A percentile compares a stretch with the other conserved stretches of the same genome.
Evolutionary conservation across 2,329 filamentous ascomycete genomes (phyloP).

Genomic region (Colletotrichum caudatum): DNA sequence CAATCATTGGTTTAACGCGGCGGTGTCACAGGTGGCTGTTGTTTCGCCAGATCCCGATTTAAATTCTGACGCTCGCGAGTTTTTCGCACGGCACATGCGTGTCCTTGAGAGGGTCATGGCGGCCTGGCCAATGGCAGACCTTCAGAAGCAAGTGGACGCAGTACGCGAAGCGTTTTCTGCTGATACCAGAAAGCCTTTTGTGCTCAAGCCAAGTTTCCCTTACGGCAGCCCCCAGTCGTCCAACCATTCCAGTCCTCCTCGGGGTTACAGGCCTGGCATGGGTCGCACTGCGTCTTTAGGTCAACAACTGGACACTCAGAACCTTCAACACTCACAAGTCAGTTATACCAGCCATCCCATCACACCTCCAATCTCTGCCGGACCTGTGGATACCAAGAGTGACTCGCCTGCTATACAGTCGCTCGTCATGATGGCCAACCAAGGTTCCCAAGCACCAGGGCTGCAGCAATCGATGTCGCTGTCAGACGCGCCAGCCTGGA

Average conservation of each 20-base stretch:
- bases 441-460: constrained; percentile 66
- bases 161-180: constrained; percentile 92
- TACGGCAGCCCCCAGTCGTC: constrained; percentile 82
- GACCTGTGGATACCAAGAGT: constrained; percentile 79
- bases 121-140: constrained; percentile 88
- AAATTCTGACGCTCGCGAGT: constrained; percentile 85
- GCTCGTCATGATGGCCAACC: constrained; percentile 75
- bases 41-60: constrained; percentile 93
- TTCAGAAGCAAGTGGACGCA: constrained; percentile 89
- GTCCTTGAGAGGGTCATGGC: constrained; percentile 87
- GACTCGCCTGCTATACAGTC: constrained; percentile 80
- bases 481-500: constrained; percentile 78
- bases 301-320: constrained; percentile 65
- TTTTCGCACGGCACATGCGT: constrained; percentile 93
- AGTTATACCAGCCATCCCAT: constrained; percentile 79
- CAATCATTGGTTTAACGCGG: constrained; percentile 15
- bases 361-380: constrained; percentile 82
- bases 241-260: constrained; percentile 72
- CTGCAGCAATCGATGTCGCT: constrained; percentile 69
- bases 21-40: constrained; percentile 78
- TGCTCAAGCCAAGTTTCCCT: constrained; percentile 87
- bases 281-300: constrained; percentile 63
- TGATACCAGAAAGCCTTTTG: constrained; percentile 85
- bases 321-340: constrained; percentile 67
- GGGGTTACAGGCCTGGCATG: constrained; percentile 62